These are phyloP conservation scores for Coemansia sp. DNA, from an alignment of 192 early-diverging fungal species.

Conservation along the genomic window DNA sequence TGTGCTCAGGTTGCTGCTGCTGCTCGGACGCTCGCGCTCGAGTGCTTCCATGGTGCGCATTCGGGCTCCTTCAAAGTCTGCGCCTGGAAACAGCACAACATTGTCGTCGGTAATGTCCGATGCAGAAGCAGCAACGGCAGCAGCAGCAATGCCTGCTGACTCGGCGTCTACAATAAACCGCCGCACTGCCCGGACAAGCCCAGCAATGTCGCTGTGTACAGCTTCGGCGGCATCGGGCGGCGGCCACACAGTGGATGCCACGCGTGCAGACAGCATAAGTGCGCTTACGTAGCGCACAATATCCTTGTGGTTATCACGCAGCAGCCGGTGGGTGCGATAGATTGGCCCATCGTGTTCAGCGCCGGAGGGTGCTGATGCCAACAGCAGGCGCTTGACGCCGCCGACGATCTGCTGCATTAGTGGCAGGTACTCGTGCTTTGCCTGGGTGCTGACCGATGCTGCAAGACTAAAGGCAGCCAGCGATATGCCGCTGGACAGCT, in stretches of 20 bases:
- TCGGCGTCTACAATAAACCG: constrained; percentile 72
- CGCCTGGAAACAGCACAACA: constrained; percentile 39
- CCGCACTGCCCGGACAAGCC: constrained; percentile 72
- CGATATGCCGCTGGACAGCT: constrained; percentile 48
- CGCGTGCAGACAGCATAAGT: constrained; percentile 76
- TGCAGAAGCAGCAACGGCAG: constrained; percentile 4
- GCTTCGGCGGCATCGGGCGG: constrained; percentile 75
- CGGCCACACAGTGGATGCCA: constrained; percentile 86
- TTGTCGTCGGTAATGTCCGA: constrained; percentile 25
- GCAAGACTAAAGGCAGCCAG: constrained; percentile 58
- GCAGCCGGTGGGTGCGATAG: constrained; percentile 61
- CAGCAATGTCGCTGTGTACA: constrained; percentile 72
- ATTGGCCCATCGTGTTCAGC: constrained; percentile 66
- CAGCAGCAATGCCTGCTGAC: constrained; percentile 51
- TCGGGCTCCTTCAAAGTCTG: constrained; percentile 29
- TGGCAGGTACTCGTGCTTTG: constrained; percentile 57
- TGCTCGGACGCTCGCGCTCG: not conserved
- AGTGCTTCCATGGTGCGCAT: constrained; percentile 7
- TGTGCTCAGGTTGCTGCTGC: constrained; percentile 34
- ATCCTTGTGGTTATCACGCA: constrained; percentile 69
- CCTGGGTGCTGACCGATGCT: constrained; percentile 47
- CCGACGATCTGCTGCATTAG: constrained; percentile 65
- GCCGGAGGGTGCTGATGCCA: constrained; percentile 61
- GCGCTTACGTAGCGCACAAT: constrained; percentile 83
- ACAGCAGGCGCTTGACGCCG: constrained; percentile 80